phyloP scores from a whole-genome alignment of 176 grass and related monocot species.

The Pontederia paniculata region DNA sequence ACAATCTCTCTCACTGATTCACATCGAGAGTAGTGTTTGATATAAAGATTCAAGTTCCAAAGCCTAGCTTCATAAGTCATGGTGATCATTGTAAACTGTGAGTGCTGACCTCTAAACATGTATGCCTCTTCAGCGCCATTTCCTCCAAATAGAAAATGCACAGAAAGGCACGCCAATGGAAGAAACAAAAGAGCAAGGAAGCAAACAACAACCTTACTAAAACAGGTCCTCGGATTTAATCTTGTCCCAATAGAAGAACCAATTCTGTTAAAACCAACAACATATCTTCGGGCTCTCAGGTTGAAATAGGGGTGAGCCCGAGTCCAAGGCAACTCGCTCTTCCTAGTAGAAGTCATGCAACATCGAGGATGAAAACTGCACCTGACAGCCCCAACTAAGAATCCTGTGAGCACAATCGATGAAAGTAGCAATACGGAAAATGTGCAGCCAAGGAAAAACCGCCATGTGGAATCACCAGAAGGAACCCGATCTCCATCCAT shows the following conservation, averaged over 20 bases:
- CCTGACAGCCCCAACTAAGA: constrained; percentile 48
- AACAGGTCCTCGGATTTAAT: constrained; percentile 52
- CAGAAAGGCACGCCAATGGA: constrained; percentile 51
- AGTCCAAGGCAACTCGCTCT: constrained; percentile 38
- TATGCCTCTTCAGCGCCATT: constrained; percentile 83
- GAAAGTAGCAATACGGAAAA: constrained; percentile 27
- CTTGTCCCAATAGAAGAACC: constrained; percentile 47
- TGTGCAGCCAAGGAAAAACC: constrained; percentile 51
- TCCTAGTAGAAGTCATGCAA: constrained; percentile 34
- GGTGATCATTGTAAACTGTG: constrained; percentile 85
- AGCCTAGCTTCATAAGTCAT: constrained; percentile 96
- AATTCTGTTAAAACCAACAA: constrained; percentile 37
- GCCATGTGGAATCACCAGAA: constrained; percentile 68
- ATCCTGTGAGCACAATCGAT: constrained; percentile 50
- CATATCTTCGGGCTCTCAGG: constrained; percentile 57
- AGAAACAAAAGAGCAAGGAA: constrained; percentile 42
- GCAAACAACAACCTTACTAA: constrained; percentile 41
- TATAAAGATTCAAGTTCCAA: constrained; percentile 87
- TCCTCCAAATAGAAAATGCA: constrained; percentile 68
- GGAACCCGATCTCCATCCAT: constrained; percentile 91
- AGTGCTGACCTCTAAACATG: constrained; percentile 46
- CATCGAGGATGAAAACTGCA: constrained; percentile 36
- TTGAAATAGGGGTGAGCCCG: constrained; percentile 49
- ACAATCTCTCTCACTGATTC: constrained; percentile 91
- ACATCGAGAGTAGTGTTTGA: constrained; percentile 86